These are phyloP conservation scores for Ophiostoma sp. DNA, from an alignment of 2,329 filamentous ascomycete genomes.

Conservation along the genomic window DNA sequence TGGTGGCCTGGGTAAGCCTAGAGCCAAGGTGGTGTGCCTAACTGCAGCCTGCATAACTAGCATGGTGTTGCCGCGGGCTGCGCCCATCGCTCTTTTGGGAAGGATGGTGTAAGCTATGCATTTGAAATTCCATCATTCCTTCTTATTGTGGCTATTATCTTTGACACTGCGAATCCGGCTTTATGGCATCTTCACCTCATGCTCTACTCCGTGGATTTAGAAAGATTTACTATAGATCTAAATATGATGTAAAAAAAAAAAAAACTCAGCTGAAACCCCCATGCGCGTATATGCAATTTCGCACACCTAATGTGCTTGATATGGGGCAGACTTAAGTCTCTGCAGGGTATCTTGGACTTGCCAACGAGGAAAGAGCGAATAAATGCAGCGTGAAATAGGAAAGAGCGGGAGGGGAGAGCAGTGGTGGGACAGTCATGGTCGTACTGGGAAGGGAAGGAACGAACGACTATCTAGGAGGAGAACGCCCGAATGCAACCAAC, in stretches of 20 bases:
- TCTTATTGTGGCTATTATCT: neutral
- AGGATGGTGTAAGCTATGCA: neutral
- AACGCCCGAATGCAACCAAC: neutral
- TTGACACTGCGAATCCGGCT: neutral
- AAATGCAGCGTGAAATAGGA: neutral
- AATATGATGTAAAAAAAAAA: neutral
- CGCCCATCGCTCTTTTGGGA: neutral
- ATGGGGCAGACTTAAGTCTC: neutral
- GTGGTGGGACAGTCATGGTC: too few species aligned
- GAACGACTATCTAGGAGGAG: neutral
- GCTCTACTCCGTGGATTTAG: neutral
- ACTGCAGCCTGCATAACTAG: too few species aligned
- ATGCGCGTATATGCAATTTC: neutral
- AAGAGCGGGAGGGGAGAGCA: neutral
- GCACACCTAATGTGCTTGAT: neutral
- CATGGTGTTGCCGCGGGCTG: too few species aligned
- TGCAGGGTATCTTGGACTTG: neutral
- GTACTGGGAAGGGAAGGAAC: neutral
- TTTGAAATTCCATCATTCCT: neutral
- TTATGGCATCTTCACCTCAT: neutral
- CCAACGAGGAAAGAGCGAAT: neutral
- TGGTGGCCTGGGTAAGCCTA: too few species aligned
- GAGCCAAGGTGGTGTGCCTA: too few species aligned
- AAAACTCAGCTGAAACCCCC: neutral
- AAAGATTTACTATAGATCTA: too few species aligned